Percentiles rank a stretch among this genome's conserved stretches.
These are phyloP conservation scores for Clonostachys byssicola DNA, from an alignment of 2,329 filamentous ascomycete species.

Conservation along the genomic window DNA sequence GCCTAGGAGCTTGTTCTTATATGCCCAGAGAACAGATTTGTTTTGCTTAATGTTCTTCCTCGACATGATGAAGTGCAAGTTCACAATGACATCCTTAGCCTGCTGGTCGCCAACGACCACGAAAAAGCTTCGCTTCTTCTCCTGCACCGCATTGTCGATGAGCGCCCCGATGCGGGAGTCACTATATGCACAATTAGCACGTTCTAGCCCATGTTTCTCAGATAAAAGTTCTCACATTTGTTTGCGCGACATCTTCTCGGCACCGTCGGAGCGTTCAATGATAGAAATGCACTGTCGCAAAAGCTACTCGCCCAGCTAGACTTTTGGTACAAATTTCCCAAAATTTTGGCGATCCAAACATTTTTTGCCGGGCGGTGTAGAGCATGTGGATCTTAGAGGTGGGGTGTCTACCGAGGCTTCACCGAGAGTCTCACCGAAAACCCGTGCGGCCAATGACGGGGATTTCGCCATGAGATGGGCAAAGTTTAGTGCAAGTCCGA, in stretches of 20 bases:
- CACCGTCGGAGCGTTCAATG: background rate
- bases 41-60: conserved; percentile 81
- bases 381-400: background rate
- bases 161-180: conserved; percentile 88
- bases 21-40: conserved; percentile 96
- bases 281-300: background rate
- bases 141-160: conserved; percentile 85
- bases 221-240: conserved; percentile 34
- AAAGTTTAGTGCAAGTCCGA: no score
- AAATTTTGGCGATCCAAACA: conserved; percentile 1
- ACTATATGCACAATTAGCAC: conserved; percentile 32
- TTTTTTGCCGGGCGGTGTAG: conserved; percentile 17
- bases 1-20: conserved; percentile 94
- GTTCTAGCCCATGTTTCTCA: background rate
- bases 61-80: conserved; percentile 88
- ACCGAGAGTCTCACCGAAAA: background rate
- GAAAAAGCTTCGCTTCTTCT: conserved; percentile 98
- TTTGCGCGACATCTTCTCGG: conserved; percentile 54
- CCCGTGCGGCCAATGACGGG: background rate
- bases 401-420: background rate
- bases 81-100: conserved; percentile 94
- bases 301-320: background rate
- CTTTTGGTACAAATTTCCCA: background rate
- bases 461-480: no score
- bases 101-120: conserved; percentile 81